Evolutionary conservation across 106 monocot genomes (phyloP).

Genomic region (Allium cepa): DNA sequence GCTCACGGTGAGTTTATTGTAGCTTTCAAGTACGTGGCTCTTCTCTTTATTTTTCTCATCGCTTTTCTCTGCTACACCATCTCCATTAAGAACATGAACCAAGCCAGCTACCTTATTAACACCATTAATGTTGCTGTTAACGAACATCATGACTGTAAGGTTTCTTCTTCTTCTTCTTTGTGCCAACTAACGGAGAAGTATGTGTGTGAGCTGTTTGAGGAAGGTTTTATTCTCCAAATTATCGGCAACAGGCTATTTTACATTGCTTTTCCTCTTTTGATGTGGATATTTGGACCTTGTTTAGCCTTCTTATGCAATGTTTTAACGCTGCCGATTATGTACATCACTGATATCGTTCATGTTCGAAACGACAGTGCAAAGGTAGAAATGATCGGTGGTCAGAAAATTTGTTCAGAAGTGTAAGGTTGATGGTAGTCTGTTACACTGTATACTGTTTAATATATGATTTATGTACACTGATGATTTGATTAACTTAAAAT

Average conservation of each 20-base stretch:
- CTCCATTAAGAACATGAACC: slow-evolving; percentile 22
- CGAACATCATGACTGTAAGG: background rate
- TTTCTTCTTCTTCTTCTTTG: too few relatives aligned
- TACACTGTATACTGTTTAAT: too few relatives aligned
- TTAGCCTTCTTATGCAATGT: slow-evolving; percentile 17
- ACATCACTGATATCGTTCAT: slow-evolving; percentile 10
- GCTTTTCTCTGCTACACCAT: slow-evolving; percentile 35
- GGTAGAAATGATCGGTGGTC: background rate
- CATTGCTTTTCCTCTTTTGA: slow-evolving; percentile 9
- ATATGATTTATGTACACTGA: too few relatives aligned
- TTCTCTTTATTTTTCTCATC: slow-evolving; percentile 34
- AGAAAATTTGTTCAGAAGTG: background rate
- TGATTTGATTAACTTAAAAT: too few relatives aligned
- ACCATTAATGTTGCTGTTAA: background rate
- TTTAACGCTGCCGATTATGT: slow-evolving; percentile 13
- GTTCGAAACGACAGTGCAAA: background rate
- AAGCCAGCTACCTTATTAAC: slow-evolving; percentile 36
- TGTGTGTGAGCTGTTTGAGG: slow-evolving; percentile 9
- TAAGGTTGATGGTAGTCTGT: background rate
- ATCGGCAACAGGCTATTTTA: slow-evolving; percentile 33
- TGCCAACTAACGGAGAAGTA: background rate
- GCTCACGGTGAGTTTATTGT: slow-evolving; percentile 13
- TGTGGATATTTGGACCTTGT: slow-evolving; percentile 35
- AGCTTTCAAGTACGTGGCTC: slow-evolving; percentile 23
- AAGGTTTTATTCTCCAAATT: slow-evolving; percentile 9